Percentiles rank a stretch among this genome's conserved stretches.
Evolutionary conservation across 805 yeast species (phyloP).

Genomic region (Sungouiozyma ichnusensis): DNA sequence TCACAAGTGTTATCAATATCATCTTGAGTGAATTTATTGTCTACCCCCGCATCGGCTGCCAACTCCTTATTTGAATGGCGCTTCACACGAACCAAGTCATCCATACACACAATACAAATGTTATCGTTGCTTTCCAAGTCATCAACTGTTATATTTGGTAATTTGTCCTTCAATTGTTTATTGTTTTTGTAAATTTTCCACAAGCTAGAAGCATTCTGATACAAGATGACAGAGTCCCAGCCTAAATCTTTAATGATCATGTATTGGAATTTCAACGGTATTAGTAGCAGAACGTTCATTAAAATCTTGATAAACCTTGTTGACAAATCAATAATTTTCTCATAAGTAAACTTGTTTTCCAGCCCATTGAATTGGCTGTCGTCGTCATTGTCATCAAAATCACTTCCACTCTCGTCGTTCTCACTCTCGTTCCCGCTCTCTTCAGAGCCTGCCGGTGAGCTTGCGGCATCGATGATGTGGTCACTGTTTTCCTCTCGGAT

Average conservation of each 20-base stretch:
- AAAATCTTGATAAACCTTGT: slow-evolving; percentile 39
- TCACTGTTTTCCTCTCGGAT: background rate
- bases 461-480: background rate
- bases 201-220: slow-evolving; percentile 31
- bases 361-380: slow-evolving; percentile 32
- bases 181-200: slow-evolving; percentile 36
- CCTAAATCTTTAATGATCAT: slow-evolving; percentile 42
- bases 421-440: slow-evolving; percentile 1
- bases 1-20: slow-evolving; percentile 6
- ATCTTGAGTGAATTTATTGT: slow-evolving; percentile 2
- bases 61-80: background rate
- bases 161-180: slow-evolving; percentile 50
- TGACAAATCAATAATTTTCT: slow-evolving; percentile 45
- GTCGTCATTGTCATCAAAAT: slow-evolving; percentile 40
- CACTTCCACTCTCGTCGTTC: slow-evolving; percentile 5
- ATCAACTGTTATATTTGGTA: slow-evolving; percentile 50
- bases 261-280: slow-evolving; percentile 37
- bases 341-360: slow-evolving; percentile 57
- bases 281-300: slow-evolving; percentile 37
- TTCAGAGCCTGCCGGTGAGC: no score
- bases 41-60: background rate
- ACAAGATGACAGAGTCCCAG: slow-evolving; percentile 26
- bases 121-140: slow-evolving; percentile 58
- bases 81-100: slow-evolving; percentile 49
- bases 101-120: slow-evolving; percentile 84